Conservation (phyloP, 2,329 filamentous ascomycete species). For the Xylariaceae sp. region DNA sequence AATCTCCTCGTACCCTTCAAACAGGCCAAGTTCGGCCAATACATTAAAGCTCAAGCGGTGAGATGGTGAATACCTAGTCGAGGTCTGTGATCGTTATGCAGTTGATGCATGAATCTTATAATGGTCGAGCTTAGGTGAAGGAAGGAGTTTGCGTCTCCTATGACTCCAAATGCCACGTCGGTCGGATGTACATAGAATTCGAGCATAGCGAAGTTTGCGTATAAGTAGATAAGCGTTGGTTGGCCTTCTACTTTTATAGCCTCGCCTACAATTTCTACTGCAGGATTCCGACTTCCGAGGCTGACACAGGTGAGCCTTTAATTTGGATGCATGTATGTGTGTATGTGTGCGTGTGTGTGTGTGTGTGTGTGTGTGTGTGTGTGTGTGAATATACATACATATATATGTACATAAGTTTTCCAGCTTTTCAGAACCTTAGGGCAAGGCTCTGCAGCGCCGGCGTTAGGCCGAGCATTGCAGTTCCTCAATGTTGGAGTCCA, state of each 20-base stretch:
- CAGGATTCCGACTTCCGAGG: not conserved
- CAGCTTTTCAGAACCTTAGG: not conserved
- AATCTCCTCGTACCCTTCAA: not conserved
- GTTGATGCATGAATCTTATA: not conserved
- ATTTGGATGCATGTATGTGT: no score
- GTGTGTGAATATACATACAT: no score
- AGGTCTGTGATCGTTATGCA: not conserved
- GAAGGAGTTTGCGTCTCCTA: constrained; percentile 2
- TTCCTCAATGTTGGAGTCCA: not conserved
- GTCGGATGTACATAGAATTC: not conserved
- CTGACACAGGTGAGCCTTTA: not conserved
- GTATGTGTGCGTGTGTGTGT: no score
- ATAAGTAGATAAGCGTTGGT: not conserved
- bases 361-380: no score
- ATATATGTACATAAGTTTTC: not conserved
- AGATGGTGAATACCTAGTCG: not conserved
- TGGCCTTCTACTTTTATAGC: not conserved
- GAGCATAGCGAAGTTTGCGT: not conserved
- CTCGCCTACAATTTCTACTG: not conserved
- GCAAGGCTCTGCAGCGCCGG: not conserved
- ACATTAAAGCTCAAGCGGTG: not conserved
- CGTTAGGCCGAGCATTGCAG: not conserved
- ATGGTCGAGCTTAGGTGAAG: not conserved
- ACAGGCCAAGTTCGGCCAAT: not conserved
- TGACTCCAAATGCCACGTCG: not conserved